These are phyloP conservation scores for Trametes gibbosa DNA, from an alignment of 768 basidiomycete species.

Conservation along the genomic window DNA sequence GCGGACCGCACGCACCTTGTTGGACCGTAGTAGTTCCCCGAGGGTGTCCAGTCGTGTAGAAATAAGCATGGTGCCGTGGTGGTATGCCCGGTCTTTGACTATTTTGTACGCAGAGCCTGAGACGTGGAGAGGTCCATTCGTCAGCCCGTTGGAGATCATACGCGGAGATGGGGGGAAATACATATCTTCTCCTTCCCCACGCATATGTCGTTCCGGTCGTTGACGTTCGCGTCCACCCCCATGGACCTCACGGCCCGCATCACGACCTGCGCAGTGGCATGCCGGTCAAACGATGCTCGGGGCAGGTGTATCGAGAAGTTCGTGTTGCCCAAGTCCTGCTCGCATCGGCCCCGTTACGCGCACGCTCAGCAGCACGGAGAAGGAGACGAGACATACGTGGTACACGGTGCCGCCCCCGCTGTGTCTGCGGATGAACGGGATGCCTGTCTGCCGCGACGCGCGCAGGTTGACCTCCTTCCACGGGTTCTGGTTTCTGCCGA, in stretches of 20 bases:
- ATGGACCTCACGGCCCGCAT: slow-evolving; percentile 72
- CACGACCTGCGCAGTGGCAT: slow-evolving; percentile 73
- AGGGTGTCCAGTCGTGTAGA: slow-evolving; percentile 72
- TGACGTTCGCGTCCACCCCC: slow-evolving; percentile 75
- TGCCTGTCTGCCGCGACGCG: slow-evolving; percentile 45
- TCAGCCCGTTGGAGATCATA: not conserved
- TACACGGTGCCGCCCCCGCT: slow-evolving; percentile 97
- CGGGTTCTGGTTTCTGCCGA: slow-evolving; percentile 96
- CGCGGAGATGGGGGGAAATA: slow-evolving; percentile 22
- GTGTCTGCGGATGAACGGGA: slow-evolving; percentile 79
- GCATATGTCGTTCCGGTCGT: slow-evolving; percentile 90
- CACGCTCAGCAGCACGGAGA: not conserved
- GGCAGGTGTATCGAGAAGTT: slow-evolving; percentile 95
- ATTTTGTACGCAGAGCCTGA: slow-evolving; percentile 99
- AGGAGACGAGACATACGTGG: slow-evolving; percentile 58
- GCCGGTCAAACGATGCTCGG: slow-evolving; percentile 74
- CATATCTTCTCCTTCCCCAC: slow-evolving; percentile 87
- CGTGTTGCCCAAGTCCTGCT: slow-evolving; percentile 92
- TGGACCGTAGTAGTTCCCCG: slow-evolving; percentile 64
- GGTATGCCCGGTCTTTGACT: slow-evolving; percentile 85
- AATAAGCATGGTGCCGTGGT: slow-evolving; percentile 98
- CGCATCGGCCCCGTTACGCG: not conserved
- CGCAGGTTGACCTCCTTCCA: slow-evolving; percentile 93
- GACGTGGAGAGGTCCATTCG: slow-evolving; percentile 49
- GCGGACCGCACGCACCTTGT: slow-evolving; percentile 49